phyloP scores from a whole-genome alignment of 495 filamentous ascomycete species.

The Hyaloscypha variabilis region DNA sequence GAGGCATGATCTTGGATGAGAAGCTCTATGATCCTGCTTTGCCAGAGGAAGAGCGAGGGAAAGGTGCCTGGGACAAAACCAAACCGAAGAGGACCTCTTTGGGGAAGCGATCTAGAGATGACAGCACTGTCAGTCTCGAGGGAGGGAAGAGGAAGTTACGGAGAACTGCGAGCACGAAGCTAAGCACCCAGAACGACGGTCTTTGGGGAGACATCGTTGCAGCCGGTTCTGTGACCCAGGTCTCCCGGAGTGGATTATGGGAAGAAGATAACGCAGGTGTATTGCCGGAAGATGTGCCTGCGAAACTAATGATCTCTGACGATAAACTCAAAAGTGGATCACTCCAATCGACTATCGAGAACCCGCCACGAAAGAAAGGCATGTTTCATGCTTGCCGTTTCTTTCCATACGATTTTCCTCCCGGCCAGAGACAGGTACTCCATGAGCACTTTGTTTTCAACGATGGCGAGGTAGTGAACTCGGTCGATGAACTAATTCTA shows the following conservation, averaged over 20 bases:
- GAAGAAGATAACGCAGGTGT: conserved; percentile 18
- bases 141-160: conserved; percentile 69
- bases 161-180: conserved; percentile 75
- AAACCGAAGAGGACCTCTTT: conserved; percentile 34
- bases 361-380: conserved; percentile 27
- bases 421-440: conserved; percentile 45
- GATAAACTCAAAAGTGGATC: not conserved
- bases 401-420: conserved; percentile 64
- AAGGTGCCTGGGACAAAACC: conserved; percentile 69
- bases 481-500: conserved; percentile 45
- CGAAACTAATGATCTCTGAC: not conserved
- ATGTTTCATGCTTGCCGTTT: conserved; percentile 62
- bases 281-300: not conserved
- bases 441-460: conserved; percentile 45
- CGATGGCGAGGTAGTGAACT: conserved; percentile 44
- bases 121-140: conserved; percentile 30
- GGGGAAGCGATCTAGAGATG: conserved; percentile 50
- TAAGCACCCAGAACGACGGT: conserved; percentile 75
- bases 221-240: conserved; percentile 27
- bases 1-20: conserved; percentile 94
- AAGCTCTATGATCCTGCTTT: conserved; percentile 74
- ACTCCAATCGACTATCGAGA: conserved; percentile 5
- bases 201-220: conserved; percentile 90
- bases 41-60: conserved; percentile 69
- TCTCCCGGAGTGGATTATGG: conserved; percentile 29